Evolutionary conservation across 129 eudicot species (phyloP), one percentile per base, ranked within the genome.

Genomic region (Kitagawia praeruptora): DNA sequence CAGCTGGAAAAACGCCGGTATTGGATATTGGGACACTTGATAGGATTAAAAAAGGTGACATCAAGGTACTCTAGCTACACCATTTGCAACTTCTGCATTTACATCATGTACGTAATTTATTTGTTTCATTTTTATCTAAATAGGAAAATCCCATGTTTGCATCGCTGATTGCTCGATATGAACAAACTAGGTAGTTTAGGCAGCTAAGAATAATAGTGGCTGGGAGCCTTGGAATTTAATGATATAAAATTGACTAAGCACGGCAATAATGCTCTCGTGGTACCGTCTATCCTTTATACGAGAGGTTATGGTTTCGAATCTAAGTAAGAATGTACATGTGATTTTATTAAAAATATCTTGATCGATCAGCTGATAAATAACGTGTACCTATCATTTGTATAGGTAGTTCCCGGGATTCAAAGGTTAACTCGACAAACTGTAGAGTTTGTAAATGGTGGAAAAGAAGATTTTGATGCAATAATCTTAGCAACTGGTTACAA

Each of bases 401-500:
- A 95, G 98, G 87, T 95, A 75, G 83, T 78, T 84, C 97, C 96
- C 11, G 85, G 83, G 28, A 89, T 95, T 53, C 74, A 80, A 74
- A 85, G 90, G 39, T 81, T 95, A 86, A 83, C 80, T 44, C 83
- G 78, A 31, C 83, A 85, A 70, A 73, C 83, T 10, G 97, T 83
- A 48, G 96, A 85, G 81, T 95, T 95, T 86, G 81, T 86, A 46
- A 79, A 90, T 85, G 98, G 98, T 75, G 82, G 78, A 82, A 47
- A 58, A 82, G 97, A 88, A 86, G 79, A 87, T 18, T 92, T 90
- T 72, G 97, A 95, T 89, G 97, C 97, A 73, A 92, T 95, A 83
- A 89, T 95, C 79, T 85, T 95, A 64, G 98, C 98, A 86, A 94
- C 98, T 77, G 98, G 98, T 39, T 94, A 94, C 82, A 92, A 88